Conservation (phyloP, 148 eudicot species). For the Spergularia marina region DNA sequence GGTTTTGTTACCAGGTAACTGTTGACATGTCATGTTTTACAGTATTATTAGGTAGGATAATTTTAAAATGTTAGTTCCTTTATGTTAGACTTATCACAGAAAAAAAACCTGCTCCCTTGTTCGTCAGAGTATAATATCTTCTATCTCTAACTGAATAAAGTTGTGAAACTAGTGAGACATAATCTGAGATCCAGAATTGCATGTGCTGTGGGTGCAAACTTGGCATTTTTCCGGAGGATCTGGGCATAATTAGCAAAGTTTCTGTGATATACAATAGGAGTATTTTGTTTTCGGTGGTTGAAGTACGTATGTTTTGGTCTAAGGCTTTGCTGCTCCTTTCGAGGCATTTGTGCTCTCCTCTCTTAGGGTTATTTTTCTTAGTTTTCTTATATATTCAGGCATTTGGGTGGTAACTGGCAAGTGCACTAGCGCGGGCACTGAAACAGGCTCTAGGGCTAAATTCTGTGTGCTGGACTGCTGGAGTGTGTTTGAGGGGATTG, state of each 20-base stretch:
- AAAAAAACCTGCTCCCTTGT: too few relatives aligned
- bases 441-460: neutral
- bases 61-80: neutral
- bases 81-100: neutral
- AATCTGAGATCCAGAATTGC: too few relatives aligned
- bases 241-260: too few relatives aligned
- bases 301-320: neutral
- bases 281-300: too few relatives aligned
- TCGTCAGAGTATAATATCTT: too few relatives aligned
- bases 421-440: neutral
- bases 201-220: too few relatives aligned
- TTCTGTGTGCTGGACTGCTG: neutral
- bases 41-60: neutral
- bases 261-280: too few relatives aligned
- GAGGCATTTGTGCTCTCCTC: too few relatives aligned
- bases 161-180: too few relatives aligned
- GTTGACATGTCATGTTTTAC: neutral
- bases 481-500: neutral
- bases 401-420: neutral
- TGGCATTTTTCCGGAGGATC: too few relatives aligned
- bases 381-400: neutral
- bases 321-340: neutral
- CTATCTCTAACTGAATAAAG: too few relatives aligned
- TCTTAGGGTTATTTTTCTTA: neutral
- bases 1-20: slow-evolving; percentile 88